Conservation (phyloP, 179 eudicot genomes). For the Patellifolia procumbens region DNA sequence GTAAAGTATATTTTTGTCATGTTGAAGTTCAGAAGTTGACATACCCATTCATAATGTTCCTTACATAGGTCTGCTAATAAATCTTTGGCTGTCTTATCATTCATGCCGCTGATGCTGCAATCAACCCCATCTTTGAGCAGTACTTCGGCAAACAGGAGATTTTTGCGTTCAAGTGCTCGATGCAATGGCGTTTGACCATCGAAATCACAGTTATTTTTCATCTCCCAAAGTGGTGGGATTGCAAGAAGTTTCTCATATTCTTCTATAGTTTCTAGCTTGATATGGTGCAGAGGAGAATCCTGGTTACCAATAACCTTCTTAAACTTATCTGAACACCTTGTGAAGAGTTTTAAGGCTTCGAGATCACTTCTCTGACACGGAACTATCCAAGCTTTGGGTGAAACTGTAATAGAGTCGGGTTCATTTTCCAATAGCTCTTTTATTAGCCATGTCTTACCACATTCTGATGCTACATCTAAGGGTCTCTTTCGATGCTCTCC, state of each 20-base stretch:
- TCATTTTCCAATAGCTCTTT: slow-evolving; percentile 10
- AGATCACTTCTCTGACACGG: slow-evolving; percentile 18
- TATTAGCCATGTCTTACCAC: slow-evolving; percentile 13
- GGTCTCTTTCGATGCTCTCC: slow-evolving; percentile 16
- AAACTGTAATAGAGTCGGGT: neutral
- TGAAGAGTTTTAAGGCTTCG: neutral
- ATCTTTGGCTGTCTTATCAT: neutral
- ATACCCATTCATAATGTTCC: slow-evolving; percentile 2
- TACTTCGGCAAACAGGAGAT: neutral
- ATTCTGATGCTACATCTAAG: slow-evolving; percentile 20
- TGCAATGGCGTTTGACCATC: slow-evolving; percentile 6
- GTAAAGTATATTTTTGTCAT: too few species aligned
- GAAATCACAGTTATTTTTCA: slow-evolving; percentile 2
- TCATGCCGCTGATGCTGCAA: neutral
- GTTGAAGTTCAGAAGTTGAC: neutral
- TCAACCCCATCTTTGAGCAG: neutral
- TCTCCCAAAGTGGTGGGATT: neutral
- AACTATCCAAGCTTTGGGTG: slow-evolving; percentile 21
- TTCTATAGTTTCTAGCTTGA: neutral
- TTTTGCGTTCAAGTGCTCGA: neutral
- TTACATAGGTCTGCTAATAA: neutral
- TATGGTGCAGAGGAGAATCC: slow-evolving; percentile 25
- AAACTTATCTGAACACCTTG: neutral
- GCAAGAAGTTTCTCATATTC: neutral
- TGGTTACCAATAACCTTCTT: too few species aligned